phyloP scores from a whole-genome alignment of 352 stramenopile genomes.

The Pythium aquatile region DNA sequence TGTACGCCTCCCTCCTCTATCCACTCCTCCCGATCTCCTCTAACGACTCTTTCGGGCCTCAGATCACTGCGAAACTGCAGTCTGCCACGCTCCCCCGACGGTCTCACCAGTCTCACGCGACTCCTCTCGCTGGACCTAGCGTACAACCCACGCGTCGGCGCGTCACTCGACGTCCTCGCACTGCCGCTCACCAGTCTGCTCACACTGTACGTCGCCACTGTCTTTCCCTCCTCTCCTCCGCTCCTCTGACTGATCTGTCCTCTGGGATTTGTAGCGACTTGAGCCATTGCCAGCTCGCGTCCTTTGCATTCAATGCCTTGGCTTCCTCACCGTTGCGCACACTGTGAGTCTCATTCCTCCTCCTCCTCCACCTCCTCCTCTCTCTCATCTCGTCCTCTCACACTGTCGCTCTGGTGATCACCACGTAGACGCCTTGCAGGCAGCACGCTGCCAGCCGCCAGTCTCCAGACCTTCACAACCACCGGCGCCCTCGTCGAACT shows the following conservation, averaged over 20 bases:
- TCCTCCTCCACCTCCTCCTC: neutral
- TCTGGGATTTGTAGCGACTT: neutral
- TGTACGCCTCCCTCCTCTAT: conserved; percentile 1
- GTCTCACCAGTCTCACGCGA: neutral
- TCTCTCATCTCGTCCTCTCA: neutral
- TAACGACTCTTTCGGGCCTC: neutral
- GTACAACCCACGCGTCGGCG: conserved; percentile 3
- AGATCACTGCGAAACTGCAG: conserved; percentile 11
- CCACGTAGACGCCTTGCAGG: neutral
- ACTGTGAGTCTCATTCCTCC: conserved; percentile 5
- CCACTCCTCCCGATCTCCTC: neutral
- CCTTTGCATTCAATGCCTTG: conserved; percentile 7
- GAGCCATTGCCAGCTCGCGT: neutral
- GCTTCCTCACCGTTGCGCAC: conserved; percentile 2
- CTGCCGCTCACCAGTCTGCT: conserved; percentile 6
- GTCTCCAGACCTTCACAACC: conserved; percentile 3
- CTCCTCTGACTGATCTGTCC: neutral
- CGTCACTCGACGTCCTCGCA: neutral
- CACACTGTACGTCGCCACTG: neutral
- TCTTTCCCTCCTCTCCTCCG: neutral
- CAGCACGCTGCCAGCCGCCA: neutral
- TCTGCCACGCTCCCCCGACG: neutral
- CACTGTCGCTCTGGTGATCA: neutral
- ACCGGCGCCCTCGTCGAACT: neutral
- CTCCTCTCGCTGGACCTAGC: conserved; percentile 9